phyloP scores from a whole-genome alignment of 1,139 yeast species.

The Kodamaea plutei region DNA sequence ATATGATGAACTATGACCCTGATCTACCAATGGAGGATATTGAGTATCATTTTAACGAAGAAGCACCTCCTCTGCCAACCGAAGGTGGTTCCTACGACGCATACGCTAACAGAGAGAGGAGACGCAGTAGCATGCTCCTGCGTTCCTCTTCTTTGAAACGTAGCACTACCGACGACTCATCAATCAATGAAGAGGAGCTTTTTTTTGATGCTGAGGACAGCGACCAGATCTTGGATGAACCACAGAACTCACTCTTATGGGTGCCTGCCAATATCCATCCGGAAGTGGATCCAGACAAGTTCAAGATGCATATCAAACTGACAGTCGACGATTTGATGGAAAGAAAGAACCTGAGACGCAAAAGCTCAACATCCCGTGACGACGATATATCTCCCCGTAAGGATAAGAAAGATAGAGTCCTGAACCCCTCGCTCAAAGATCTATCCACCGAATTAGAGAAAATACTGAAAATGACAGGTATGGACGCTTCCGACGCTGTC shows the following conservation, averaged over 20 bases:
- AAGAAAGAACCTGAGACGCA: constrained; percentile 21
- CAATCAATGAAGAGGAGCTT: constrained; percentile 15
- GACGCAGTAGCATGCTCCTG: constrained; percentile 1
- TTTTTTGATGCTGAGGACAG: constrained; percentile 23
- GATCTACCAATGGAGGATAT: constrained; percentile 46
- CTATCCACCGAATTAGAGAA: constrained; percentile 64
- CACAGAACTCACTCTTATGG: constrained; percentile 55
- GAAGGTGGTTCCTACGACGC: constrained; percentile 1
- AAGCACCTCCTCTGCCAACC: constrained; percentile 2
- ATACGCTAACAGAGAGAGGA: neutral
- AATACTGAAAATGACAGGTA: constrained; percentile 65
- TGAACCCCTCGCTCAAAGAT: constrained; percentile 60
- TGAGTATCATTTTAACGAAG: constrained; percentile 8
- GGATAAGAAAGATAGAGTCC: neutral
- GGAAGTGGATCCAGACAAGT: constrained; percentile 87
- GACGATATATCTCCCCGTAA: neutral
- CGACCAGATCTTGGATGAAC: constrained; percentile 25
- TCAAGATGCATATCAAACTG: constrained; percentile 73
- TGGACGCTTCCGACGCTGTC: constrained; percentile 70
- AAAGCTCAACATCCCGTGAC: constrained; percentile 9
- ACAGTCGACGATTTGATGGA: constrained; percentile 74
- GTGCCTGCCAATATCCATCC: constrained; percentile 96
- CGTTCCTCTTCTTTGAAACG: constrained; percentile 2
- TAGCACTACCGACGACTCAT: constrained; percentile 2
- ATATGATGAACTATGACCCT: constrained; percentile 52